Base-by-base conservation (phyloP, 2,329 filamentous ascomycete genomes). In the Xylariaceae sp. region DNA sequence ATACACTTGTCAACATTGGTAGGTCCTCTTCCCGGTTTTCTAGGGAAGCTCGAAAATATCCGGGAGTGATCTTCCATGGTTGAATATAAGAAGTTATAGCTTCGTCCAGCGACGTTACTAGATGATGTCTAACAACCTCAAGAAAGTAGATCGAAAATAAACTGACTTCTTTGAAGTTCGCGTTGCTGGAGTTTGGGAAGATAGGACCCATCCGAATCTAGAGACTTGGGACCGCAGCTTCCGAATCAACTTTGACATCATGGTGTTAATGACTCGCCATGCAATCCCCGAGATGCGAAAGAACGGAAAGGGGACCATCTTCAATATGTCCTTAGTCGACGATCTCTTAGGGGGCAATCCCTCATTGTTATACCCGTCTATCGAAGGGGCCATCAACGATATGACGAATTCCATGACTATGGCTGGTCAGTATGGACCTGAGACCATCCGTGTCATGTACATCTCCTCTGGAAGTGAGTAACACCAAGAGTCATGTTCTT, bases 261-360 rank as follows among this genome's bases (percentile, higher is more conserved):
- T 75, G 72, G 67, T 75, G 1, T 49, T 72, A 7, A 75, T 75
- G 72, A 51, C 50, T 4, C 64, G 67, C 6, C 50, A 70, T 45
- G 65, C 58, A 1, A 70, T 75, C 21, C 71, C 73, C 0, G 68
- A 69, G 34, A 75, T 75, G 73, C 54, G 65, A 3, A 73, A 72
- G 46, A 58, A 63, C 21, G 67, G 68, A 1, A 49, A 69, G 9
- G 75, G 74, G 2, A 51, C 67, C 0, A 75, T 76, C 26, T 70
- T 76, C 16, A 76, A 75, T 55, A 67, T 76, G 60, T 67, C 68
- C 3, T 73, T 68, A 7, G 70, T 76, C 6, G n/a, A n/a, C n/a
- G n/a, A n/a, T n/a, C n/a, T n/a, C n/a, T n/a, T 60, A 31, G 67
- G 68, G 11, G 67, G 71, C 4, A 69, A 65, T 37, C 67, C 67